Base-by-base conservation (phyloP, 2,329 filamentous ascomycete species). In the Botrytis squamosa region DNA sequence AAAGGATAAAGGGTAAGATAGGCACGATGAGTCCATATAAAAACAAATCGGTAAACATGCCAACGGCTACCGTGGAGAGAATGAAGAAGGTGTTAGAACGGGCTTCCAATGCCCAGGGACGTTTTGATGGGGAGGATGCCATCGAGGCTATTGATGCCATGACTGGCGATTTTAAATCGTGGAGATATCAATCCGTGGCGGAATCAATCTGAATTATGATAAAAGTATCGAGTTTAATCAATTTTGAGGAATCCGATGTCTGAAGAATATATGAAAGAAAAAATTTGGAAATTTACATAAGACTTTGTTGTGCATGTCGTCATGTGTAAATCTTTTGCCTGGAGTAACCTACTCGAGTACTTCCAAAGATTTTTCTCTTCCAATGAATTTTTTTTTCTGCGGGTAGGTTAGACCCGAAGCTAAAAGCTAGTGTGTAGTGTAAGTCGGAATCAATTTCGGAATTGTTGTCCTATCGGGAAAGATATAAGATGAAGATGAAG, bases 41-140 rank as follows among this genome's bases (percentile, higher is more conserved):
- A 78, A 90, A 90, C 20, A 90, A 81, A 77, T 90, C 88, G 0
- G 86, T 87, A 77, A 89, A 89, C 2, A 88, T 83, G 62, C 85
- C 87, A 33, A 88, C 81, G 5, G 83, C 85, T 20, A 91, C 87
- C 3, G 88, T 90, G 10, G 84, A 80, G 57, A 89, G 80, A 76
- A 90, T 89, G 82, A 91, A 91, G 64, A 85, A 77, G 3, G 86
- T 87, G 70, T 85, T 88, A 18, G 88, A 89, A n/a, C 89, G 85
- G 29, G 49, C 66, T 25, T 68, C 36, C 4, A 68, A 22, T 42
- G 66, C 66, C 66, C 66, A 57, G 2, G 66, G 66, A 57, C 18
- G 49, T 29, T 38, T 42, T 42, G 66, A 20, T 4, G 36, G 33
- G 44, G 49, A 57, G 52, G 52, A 18, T 57, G 52, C 14, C 52